Conservation (phyloP, 768 basidiomycete species). For the Leccinellum albellum region DNA sequence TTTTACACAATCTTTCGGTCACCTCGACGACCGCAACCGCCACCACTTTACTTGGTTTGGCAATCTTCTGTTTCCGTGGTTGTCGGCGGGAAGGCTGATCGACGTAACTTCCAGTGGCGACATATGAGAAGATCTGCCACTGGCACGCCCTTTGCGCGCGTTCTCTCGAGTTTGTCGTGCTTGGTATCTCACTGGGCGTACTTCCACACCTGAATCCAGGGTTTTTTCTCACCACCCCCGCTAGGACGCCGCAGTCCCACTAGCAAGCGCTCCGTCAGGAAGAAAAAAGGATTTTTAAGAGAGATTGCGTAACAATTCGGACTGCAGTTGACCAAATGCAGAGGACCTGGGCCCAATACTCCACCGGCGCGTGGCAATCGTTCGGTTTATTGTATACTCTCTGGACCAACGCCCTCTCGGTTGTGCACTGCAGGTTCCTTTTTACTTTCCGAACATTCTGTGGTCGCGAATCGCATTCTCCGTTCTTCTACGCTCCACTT, state of each 20-base stretch:
- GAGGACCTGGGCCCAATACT: constrained; percentile 28
- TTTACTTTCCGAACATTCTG: constrained; percentile 15
- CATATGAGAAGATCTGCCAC: constrained; percentile 22
- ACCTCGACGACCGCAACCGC: not conserved
- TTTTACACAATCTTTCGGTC: constrained; percentile 14
- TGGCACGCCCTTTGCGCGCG: constrained; percentile 30
- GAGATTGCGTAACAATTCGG: constrained; percentile 24
- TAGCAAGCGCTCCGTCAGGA: constrained; percentile 7
- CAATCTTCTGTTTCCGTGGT: constrained; percentile 9
- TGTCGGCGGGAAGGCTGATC: constrained; percentile 11
- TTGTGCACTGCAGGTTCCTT: not conserved
- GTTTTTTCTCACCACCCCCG: constrained; percentile 25
- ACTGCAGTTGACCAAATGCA: constrained; percentile 1
- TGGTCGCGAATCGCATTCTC: constrained; percentile 5
- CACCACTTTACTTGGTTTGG: not conserved
- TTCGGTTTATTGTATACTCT: constrained; percentile 11
- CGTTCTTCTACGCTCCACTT: constrained; percentile 1
- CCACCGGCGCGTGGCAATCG: constrained; percentile 28
- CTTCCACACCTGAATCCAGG: constrained; percentile 18
- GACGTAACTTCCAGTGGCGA: constrained; percentile 13
- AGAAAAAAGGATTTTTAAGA: constrained; percentile 10
- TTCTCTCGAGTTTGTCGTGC: constrained; percentile 14
- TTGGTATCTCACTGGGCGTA: constrained; percentile 8
- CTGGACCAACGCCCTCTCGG: not conserved
- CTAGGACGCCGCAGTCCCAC: constrained; percentile 9